Evolutionary conservation across 345 rosid species (phyloP).

Genomic region (Salix brachista): DNA sequence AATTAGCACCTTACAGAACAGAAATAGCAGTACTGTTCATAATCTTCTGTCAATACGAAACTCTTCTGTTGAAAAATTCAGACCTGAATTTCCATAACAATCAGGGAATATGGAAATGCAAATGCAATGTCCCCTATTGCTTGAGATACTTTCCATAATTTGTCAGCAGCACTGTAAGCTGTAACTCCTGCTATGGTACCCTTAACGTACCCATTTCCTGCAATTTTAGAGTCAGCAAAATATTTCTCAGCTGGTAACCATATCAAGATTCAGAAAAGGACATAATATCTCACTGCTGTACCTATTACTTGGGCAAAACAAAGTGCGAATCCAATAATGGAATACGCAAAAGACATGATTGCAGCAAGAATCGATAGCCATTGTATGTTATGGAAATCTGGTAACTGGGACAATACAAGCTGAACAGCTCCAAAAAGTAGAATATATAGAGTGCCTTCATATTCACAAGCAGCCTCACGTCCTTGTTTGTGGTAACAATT

Average conservation of each 20-base stretch:
- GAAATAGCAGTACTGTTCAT: too few relatives aligned
- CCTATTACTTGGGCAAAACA: conserved; percentile 43
- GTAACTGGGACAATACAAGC: conserved; percentile 47
- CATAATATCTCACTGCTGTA: neutral
- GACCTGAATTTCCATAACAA: conserved; percentile 24
- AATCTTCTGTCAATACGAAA: too few relatives aligned
- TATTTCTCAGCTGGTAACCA: too few relatives aligned
- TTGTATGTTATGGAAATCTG: conserved; percentile 46
- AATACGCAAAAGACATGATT: conserved; percentile 49
- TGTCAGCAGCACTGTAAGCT: conserved; percentile 17
- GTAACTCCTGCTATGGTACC: conserved; percentile 37
- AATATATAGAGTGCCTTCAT: conserved; percentile 32
- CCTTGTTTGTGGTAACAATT: conserved; percentile 48
- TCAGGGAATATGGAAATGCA: conserved; percentile 35
- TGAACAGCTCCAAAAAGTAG: conserved; percentile 48
- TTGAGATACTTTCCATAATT: conserved; percentile 35
- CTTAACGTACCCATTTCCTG: conserved; percentile 39
- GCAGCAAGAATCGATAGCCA: conserved; percentile 56
- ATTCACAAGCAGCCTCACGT: conserved; percentile 37
- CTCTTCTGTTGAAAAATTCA: neutral
- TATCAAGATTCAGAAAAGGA: neutral
- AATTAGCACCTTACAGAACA: too few relatives aligned
- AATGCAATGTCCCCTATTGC: conserved; percentile 49
- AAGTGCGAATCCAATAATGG: conserved; percentile 48
- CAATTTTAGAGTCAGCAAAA: neutral